Percentiles rank a stretch among this genome's conserved stretches.
These are phyloP conservation scores for Nakazawaea anatomiae DNA, from an alignment of 805 yeast species.

Conservation along the genomic window DNA sequence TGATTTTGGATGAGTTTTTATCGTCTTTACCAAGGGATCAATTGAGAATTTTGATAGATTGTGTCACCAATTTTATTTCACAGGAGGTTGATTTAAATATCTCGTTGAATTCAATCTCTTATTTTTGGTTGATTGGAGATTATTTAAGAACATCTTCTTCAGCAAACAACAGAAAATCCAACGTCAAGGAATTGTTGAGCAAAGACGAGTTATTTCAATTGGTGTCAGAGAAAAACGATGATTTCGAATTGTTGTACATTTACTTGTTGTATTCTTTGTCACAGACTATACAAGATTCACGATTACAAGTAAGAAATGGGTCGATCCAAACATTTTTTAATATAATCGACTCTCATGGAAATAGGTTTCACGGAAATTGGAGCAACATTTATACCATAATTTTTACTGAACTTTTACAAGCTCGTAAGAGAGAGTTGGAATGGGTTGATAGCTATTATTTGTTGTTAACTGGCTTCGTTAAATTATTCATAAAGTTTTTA, in stretches of 20 bases:
- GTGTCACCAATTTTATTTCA: constrained; percentile 62
- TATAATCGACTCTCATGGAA: constrained; percentile 68
- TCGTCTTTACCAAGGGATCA: constrained; percentile 64
- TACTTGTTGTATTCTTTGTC: constrained; percentile 59
- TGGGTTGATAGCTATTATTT: constrained; percentile 60
- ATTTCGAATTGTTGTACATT: constrained; percentile 48
- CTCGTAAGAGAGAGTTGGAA: constrained; percentile 20
- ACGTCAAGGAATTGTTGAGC: constrained; percentile 10
- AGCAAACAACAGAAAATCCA: too few relatives aligned
- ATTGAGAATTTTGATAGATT: constrained; percentile 60
- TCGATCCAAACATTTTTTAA: constrained; percentile 85
- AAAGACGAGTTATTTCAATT: constrained; percentile 20
- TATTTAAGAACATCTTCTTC: constrained; percentile 30
- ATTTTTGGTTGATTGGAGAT: constrained; percentile 90
- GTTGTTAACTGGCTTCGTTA: constrained; percentile 60
- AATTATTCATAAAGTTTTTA: constrained; percentile 51
- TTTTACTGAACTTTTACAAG: constrained; percentile 42
- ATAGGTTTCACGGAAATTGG: constrained; percentile 45
- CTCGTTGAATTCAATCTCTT: constrained; percentile 85
- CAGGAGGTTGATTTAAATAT: constrained; percentile 77
- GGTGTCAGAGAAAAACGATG: constrained; percentile 15
- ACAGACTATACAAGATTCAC: constrained; percentile 52
- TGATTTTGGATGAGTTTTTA: constrained; percentile 81
- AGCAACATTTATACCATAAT: constrained; percentile 57
- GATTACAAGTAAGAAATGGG: constrained; percentile 85